Percentiles rank a stretch among this genome's conserved stretches.
Conservation (phyloP, 2,329 filamentous ascomycete species). For the Xylaria sp. region DNA sequence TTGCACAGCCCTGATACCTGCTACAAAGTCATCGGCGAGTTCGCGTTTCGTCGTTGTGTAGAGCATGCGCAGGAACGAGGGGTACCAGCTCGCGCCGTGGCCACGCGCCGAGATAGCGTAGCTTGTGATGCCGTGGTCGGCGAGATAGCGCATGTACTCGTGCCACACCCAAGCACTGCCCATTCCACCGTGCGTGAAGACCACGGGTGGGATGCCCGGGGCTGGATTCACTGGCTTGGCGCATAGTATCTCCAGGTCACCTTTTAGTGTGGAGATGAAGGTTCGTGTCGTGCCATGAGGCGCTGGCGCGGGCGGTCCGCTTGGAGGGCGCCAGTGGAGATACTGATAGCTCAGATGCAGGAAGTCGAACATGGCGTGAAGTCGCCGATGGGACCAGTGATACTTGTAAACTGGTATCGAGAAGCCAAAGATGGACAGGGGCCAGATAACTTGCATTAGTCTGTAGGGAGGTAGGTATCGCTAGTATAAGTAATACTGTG, state of each 20-base stretch:
- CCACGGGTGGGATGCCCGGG: slow-evolving; percentile 51
- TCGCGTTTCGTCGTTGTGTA: slow-evolving; percentile 56
- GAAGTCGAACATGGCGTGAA: slow-evolving; percentile 39
- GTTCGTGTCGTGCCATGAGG: slow-evolving; percentile 56
- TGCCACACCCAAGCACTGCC: slow-evolving; percentile 64
- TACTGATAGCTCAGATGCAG: slow-evolving; percentile 48
- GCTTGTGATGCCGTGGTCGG: slow-evolving; percentile 56
- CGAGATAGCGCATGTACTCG: slow-evolving; percentile 61
- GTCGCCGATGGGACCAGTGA: neutral
- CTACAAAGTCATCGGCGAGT: slow-evolving; percentile 58
- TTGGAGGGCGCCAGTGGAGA: slow-evolving; percentile 48
- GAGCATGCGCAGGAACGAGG: slow-evolving; percentile 59
- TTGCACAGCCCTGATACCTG: slow-evolving; percentile 54
- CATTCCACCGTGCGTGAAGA: slow-evolving; percentile 66
- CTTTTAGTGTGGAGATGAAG: slow-evolving; percentile 56
- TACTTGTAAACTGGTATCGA: neutral
- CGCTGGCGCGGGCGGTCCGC: slow-evolving; percentile 43
- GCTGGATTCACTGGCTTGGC: slow-evolving; percentile 47
- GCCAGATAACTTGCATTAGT: neutral
- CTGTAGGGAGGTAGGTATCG: neutral
- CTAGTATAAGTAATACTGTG: neutral
- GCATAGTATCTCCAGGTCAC: slow-evolving; percentile 61
- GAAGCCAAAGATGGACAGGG: neutral
- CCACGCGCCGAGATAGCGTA: slow-evolving; percentile 65
- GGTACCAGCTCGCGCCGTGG: slow-evolving; percentile 51